Percentiles rank a stretch among this genome's conserved stretches.
Conservation (phyloP, 1,284 basidiomycete species). For the Cutaneotrichosporon cutaneum region DNA sequence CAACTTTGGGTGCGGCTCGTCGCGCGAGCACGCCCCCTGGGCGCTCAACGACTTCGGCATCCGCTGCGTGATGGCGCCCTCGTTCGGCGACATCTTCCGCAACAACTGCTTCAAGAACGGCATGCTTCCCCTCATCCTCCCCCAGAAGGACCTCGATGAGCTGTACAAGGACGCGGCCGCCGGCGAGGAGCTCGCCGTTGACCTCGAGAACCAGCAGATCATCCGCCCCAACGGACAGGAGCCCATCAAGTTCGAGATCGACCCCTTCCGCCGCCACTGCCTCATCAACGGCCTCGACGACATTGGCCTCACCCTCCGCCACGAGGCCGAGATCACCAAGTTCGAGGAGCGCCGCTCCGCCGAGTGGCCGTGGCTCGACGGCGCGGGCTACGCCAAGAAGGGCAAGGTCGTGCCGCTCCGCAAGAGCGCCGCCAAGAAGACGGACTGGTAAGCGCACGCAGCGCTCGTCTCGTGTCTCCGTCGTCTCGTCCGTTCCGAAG, state of each 20-base stretch:
- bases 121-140: slow-evolving; percentile 79
- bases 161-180: slow-evolving; percentile 78
- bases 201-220: slow-evolving; percentile 83
- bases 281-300: slow-evolving; percentile 91
- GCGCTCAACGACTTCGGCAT: slow-evolving; percentile 96
- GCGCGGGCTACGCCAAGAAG: slow-evolving; percentile 76
- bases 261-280: slow-evolving; percentile 86
- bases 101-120: slow-evolving; percentile 86
- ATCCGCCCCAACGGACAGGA: slow-evolving; percentile 71
- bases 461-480: neutral
- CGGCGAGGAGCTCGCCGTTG: slow-evolving; percentile 79
- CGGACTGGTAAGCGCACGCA: slow-evolving; percentile 67
- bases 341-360: slow-evolving; percentile 76
- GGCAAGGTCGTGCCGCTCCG: slow-evolving; percentile 56
- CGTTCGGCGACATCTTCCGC: slow-evolving; percentile 89
- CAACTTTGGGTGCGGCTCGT: slow-evolving; percentile 95
- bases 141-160: slow-evolving; percentile 71
- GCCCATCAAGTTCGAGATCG: slow-evolving; percentile 71
- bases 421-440: slow-evolving; percentile 54
- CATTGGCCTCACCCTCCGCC: slow-evolving; percentile 85
- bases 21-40: slow-evolving; percentile 94
- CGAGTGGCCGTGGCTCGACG: slow-evolving; percentile 90
- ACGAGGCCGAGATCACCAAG: slow-evolving; percentile 63
- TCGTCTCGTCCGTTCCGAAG: neutral
- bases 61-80: slow-evolving; percentile 85